phyloP scores from a whole-genome alignment of 2,329 filamentous ascomycete species.

The Didymella exigua region DNA sequence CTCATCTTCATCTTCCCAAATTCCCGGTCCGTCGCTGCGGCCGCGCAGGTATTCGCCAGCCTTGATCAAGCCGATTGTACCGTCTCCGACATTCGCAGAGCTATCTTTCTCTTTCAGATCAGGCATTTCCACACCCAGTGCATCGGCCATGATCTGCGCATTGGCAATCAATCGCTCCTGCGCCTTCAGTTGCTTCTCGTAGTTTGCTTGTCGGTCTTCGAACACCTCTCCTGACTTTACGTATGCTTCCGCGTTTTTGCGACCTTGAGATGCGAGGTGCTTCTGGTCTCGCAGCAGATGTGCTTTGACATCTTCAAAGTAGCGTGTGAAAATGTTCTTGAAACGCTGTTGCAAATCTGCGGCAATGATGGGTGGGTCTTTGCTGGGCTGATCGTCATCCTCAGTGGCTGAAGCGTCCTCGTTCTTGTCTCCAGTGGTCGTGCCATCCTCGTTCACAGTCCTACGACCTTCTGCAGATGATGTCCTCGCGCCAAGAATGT shows the following conservation, averaged over 20 bases:
- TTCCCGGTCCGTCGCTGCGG: constrained; percentile 87
- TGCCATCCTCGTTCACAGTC: constrained; percentile 79
- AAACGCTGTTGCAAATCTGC: constrained; percentile 84
- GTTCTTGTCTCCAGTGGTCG: constrained; percentile 61
- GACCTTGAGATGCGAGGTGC: constrained; percentile 81
- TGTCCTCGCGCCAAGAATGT: constrained; percentile 81
- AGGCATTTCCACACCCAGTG: constrained; percentile 89
- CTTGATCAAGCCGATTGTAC: constrained; percentile 90
- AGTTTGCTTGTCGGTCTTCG: constrained; percentile 93
- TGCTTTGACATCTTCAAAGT: constrained; percentile 89
- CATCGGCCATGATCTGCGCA: constrained; percentile 88
- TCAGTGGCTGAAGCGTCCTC: constrained; percentile 60
- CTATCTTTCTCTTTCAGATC: constrained; percentile 85
- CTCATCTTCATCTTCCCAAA: constrained; percentile 99
- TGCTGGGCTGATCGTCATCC: constrained; percentile 56
- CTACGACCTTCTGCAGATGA: constrained; percentile 79
- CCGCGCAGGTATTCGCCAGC: constrained; percentile 90
- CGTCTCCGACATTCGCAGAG: constrained; percentile 66
- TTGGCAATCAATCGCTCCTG: constrained; percentile 91
- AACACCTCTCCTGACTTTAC: constrained; percentile 99
- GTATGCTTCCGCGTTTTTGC: constrained; percentile 96
- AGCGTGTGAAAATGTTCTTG: constrained; percentile 80
- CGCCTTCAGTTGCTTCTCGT: constrained; percentile 89
- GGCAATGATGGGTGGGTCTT: constrained; percentile 76
- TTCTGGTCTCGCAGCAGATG: constrained; percentile 93